phyloP scores from a whole-genome alignment of 2,329 filamentous ascomycete genomes.

The Rutstroemia sp. region DNA sequence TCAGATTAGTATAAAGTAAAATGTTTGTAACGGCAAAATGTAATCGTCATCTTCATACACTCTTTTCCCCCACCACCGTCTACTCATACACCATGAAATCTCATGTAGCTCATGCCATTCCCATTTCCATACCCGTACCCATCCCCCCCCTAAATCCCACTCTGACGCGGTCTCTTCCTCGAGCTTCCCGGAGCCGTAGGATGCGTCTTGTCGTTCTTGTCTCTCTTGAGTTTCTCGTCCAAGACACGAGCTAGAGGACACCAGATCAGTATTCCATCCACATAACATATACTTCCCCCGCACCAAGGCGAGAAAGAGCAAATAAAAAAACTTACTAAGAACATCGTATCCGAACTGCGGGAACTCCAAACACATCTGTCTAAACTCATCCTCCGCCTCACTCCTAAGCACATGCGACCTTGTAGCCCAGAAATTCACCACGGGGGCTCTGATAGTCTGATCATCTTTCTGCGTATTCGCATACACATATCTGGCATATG shows the following conservation, averaged over 20 bases:
- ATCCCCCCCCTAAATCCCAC: conserved; percentile 11
- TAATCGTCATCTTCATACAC: too few species aligned
- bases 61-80: too few species aligned
- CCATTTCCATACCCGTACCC: not conserved
- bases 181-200: conserved; percentile 41
- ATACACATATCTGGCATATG: conserved; percentile 88
- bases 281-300: not conserved
- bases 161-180: conserved; percentile 45
- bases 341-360: conserved; percentile 93
- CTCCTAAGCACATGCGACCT: conserved; percentile 73
- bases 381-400: conserved; percentile 83
- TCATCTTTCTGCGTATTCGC: conserved; percentile 65
- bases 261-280: conserved; percentile 12
- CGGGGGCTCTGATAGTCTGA: conserved; percentile 66
- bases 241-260: conserved; percentile 46
- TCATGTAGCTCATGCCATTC: not conserved
- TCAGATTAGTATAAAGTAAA: too few species aligned
- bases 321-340: conserved; percentile 50
- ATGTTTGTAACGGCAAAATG: too few species aligned
- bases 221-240: conserved; percentile 59
- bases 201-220: conserved; percentile 46
- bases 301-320: not conserved
- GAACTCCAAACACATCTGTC: conserved; percentile 75
- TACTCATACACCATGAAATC: not conserved
- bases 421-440: conserved; percentile 86